Evolutionary conservation across 176 grass and related monocot genomes (phyloP).

Genomic region (Paspalum notatum): DNA sequence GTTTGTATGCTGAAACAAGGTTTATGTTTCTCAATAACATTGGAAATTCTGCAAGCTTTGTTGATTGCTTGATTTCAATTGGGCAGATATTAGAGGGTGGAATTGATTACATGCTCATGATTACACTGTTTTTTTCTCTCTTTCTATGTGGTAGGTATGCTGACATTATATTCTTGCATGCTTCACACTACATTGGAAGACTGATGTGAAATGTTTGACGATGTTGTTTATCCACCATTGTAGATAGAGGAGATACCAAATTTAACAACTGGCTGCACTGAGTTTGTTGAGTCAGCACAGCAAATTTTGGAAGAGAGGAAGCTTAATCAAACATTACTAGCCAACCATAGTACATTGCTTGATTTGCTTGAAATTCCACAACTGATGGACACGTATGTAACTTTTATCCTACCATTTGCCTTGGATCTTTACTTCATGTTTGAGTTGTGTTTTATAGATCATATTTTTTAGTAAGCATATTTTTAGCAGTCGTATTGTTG

Average conservation of each 20-base stretch:
- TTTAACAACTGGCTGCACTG: constrained; percentile 94
- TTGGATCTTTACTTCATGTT: constrained; percentile 1
- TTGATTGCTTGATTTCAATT: constrained; percentile 30
- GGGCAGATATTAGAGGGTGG: neutral
- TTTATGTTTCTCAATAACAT: constrained; percentile 27
- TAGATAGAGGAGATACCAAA: constrained; percentile 98
- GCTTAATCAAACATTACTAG: constrained; percentile 94
- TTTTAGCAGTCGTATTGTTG: constrained; percentile 17
- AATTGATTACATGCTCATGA: constrained; percentile 2
- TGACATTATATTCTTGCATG: constrained; percentile 5
- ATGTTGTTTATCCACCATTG: constrained; percentile 36
- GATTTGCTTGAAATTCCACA: constrained; percentile 98
- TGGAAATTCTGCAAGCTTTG: neutral
- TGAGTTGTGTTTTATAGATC: constrained; percentile 5
- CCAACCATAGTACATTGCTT: constrained; percentile 92
- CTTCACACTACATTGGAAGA: neutral
- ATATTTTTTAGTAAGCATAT: constrained; percentile 13
- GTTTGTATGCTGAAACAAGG: constrained; percentile 1
- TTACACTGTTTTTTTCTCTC: neutral
- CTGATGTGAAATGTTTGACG: constrained; percentile 40
- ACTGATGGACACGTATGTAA: constrained; percentile 93
- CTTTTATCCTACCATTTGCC: constrained; percentile 33
- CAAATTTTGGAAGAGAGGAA: constrained; percentile 98
- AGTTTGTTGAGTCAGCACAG: constrained; percentile 95
- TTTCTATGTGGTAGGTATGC: neutral